A percentile compares a stretch with the other conserved stretches of the same genome.
Conservation (phyloP, 2,329 filamentous ascomycete species). For the Uncinocarpus reesii region DNA sequence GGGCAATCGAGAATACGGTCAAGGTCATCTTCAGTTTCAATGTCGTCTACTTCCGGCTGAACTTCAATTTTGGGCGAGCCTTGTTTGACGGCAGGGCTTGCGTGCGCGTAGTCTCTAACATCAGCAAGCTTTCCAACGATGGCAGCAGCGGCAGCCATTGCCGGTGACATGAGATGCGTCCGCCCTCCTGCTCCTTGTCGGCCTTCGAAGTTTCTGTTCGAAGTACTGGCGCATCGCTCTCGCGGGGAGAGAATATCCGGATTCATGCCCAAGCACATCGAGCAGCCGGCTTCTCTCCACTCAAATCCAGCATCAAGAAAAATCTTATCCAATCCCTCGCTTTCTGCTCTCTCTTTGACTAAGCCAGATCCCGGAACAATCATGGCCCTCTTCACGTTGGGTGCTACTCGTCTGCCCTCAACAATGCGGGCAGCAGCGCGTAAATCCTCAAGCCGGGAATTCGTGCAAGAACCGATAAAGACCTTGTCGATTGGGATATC, state of each 20-base stretch:
- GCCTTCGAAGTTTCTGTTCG: constrained; percentile 95
- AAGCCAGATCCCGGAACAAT: constrained; percentile 92
- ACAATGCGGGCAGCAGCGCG: constrained; percentile 77
- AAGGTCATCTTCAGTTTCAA: constrained; percentile 52
- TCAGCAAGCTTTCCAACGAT: constrained; percentile 87
- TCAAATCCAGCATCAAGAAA: constrained; percentile 89
- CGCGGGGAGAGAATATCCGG: constrained; percentile 87
- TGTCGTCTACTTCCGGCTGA: constrained; percentile 49
- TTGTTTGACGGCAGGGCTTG: constrained; percentile 35
- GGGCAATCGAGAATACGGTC: constrained; percentile 53
- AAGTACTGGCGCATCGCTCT: constrained; percentile 90
- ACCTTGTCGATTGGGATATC: constrained; percentile 91
- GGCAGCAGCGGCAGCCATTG: constrained; percentile 86
- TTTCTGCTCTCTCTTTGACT: constrained; percentile 83
- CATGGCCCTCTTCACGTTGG: constrained; percentile 89
- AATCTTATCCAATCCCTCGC: constrained; percentile 85
- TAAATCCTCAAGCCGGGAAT: constrained; percentile 91
- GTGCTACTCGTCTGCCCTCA: constrained; percentile 73
- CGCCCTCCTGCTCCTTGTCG: constrained; percentile 84
- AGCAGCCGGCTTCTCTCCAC: constrained; percentile 96
- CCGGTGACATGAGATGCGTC: constrained; percentile 93
- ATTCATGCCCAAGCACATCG: constrained; percentile 99
- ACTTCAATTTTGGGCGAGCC: constrained; percentile 52
- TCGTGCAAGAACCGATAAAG: constrained; percentile 97
- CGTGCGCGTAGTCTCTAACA: constrained; percentile 62